A percentile compares a stretch with the other conserved stretches of the same genome.
These are phyloP conservation scores for Circinella minor DNA, from an alignment of 371 early-diverging fungal genomes.

Conservation along the genomic window DNA sequence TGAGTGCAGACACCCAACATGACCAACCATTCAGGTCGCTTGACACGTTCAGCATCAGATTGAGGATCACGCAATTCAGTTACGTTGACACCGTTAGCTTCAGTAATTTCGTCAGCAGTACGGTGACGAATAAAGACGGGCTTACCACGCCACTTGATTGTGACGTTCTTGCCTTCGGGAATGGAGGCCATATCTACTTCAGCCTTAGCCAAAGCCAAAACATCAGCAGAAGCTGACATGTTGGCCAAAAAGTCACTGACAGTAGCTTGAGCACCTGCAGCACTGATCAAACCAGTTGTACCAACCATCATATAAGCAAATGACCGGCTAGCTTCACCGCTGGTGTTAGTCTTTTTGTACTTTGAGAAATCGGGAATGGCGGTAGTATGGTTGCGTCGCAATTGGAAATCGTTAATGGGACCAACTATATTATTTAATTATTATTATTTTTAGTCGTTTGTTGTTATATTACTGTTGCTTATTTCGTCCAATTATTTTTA, in stretches of 20 bases:
- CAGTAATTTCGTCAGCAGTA: conserved; percentile 93
- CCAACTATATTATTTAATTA: conserved; percentile 22
- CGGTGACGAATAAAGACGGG: conserved; percentile 98
- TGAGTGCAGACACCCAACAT: conserved; percentile 99
- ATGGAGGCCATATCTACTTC: conserved; percentile 92
- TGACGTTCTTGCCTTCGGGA: conserved; percentile 96
- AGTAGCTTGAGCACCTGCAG: conserved; percentile 90
- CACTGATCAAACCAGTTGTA: conserved; percentile 83
- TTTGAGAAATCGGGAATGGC: conserved; percentile 69
- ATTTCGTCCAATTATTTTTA: neutral
- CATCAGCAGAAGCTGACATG: conserved; percentile 96
- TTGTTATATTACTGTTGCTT: no score
- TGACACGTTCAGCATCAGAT: conserved; percentile 87
- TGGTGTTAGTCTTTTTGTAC: conserved; percentile 65
- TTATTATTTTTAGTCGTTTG: neutral
- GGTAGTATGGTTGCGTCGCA: conserved; percentile 65
- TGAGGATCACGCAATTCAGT: conserved; percentile 90
- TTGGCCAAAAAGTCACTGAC: conserved; percentile 90
- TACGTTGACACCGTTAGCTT: conserved; percentile 85
- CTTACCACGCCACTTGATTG: conserved; percentile 99
- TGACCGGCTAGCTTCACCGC: conserved; percentile 72
- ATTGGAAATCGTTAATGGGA: conserved; percentile 48
- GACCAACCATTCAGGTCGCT: conserved; percentile 96
- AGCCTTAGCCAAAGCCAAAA: conserved; percentile 96
- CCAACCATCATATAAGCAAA: conserved; percentile 97